Conservation (phyloP, 2,329 filamentous ascomycete genomes). For the Ophiostoma piceae region DNA sequence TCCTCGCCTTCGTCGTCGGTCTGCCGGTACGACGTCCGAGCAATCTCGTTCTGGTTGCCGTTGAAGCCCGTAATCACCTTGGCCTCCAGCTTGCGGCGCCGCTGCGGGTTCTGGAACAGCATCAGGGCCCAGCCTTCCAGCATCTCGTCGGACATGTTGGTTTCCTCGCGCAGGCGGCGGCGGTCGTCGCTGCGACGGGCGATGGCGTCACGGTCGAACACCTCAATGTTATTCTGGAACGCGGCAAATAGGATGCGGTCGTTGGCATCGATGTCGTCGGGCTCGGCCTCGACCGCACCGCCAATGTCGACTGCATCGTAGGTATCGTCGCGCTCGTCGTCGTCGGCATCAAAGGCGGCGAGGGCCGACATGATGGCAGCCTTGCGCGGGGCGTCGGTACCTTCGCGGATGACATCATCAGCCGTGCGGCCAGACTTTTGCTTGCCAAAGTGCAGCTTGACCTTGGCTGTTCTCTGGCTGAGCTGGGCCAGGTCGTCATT, state of each 20-base stretch:
- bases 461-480: conserved; percentile 45
- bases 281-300: conserved; percentile 69
- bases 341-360: conserved; percentile 83
- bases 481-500: conserved; percentile 74
- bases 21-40: conserved; percentile 60
- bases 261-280: conserved; percentile 56
- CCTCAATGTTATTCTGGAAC: conserved; percentile 55
- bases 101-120: conserved; percentile 66
- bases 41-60: conserved; percentile 61
- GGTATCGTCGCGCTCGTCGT: conserved; percentile 94
- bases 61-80: conserved; percentile 49
- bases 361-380: conserved; percentile 84
- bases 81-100: conserved; percentile 63
- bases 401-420: conserved; percentile 66
- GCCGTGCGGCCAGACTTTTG: conserved; percentile 57
- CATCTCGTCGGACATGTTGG: conserved; percentile 85
- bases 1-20: conserved; percentile 30
- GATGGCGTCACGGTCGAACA: conserved; percentile 66
- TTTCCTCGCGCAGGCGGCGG: conserved; percentile 62
- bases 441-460: conserved; percentile 72
- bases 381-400: conserved; percentile 59
- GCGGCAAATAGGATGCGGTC: conserved; percentile 59
- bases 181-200: conserved; percentile 63
- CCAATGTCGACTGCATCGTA: conserved; percentile 92
- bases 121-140: conserved; percentile 94